Evolutionary conservation across 2,329 filamentous ascomycete species (phyloP).

Genomic region (Ascochyta rabiei): DNA sequence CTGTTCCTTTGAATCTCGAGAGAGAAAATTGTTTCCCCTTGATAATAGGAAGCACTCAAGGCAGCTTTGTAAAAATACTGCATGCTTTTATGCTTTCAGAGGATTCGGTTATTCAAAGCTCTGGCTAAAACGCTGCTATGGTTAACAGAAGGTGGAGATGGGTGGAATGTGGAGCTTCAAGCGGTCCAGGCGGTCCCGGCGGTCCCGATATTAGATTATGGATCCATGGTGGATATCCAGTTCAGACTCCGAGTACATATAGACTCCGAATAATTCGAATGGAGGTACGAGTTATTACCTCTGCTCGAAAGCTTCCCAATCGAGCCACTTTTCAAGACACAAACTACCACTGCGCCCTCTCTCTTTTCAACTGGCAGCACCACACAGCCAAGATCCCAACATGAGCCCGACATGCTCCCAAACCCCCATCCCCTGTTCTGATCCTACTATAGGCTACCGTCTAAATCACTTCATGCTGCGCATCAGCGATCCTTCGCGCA

Average conservation of each 20-base stretch:
- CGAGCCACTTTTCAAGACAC: not conserved
- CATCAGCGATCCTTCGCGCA: slow-evolving; percentile 37
- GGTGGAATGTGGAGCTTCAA: no score
- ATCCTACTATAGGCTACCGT: slow-evolving; percentile 17
- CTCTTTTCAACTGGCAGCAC: not conserved
- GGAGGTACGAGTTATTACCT: not conserved
- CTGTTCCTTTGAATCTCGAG: no score
- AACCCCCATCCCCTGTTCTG: not conserved
- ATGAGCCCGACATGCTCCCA: not conserved
- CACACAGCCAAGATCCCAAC: no score
- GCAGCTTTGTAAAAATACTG: no score
- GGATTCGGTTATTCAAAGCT: no score
- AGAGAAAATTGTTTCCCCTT: no score
- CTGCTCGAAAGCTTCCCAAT: not conserved
- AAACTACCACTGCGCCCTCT: not conserved
- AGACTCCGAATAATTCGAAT: not conserved
- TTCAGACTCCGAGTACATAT: not conserved
- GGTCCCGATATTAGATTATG: no score
- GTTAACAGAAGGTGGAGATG: no score
- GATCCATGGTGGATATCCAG: no score
- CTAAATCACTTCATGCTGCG: slow-evolving; percentile 46
- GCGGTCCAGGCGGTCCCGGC: not conserved
- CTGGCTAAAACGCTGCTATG: no score
- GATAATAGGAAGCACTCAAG: no score
- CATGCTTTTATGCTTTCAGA: no score